Conservation (phyloP, 179 eudicot species). For the Silene noctiflora region DNA sequence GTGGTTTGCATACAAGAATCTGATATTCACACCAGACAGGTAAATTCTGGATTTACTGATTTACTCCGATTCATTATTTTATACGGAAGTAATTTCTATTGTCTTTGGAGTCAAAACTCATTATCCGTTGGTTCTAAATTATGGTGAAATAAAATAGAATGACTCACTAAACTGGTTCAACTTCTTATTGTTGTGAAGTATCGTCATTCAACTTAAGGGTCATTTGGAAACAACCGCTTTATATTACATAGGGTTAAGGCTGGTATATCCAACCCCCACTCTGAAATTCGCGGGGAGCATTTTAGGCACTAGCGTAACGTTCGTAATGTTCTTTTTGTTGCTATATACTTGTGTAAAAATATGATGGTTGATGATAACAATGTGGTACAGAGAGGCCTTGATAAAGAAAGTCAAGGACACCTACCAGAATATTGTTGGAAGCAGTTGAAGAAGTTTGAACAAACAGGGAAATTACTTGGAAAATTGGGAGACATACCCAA, state of each 20-base stretch:
- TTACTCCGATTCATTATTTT: not conserved
- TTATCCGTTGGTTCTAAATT: no score
- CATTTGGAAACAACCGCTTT: no score
- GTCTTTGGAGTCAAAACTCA: no score
- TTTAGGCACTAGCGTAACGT: not conserved
- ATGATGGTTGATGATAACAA: not conserved
- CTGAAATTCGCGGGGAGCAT: not conserved
- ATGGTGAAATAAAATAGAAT: no score
- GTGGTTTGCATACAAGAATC: constrained; percentile 93
- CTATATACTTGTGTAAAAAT: not conserved
- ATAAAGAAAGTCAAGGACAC: constrained; percentile 55
- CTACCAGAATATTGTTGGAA: constrained; percentile 64
- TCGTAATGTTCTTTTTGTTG: not conserved
- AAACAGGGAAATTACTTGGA: constrained; percentile 4
- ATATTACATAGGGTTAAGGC: no score
- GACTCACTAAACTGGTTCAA: no score
- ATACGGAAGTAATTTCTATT: no score
- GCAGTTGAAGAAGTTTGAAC: constrained; percentile 38
- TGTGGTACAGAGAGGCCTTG: constrained; percentile 63
- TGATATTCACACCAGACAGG: constrained; percentile 77
- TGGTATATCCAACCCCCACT: no score
- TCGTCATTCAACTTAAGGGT: no score
- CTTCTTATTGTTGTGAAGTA: no score
- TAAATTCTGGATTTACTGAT: constrained; percentile 15
- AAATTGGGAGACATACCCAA: constrained; percentile 26